Base-by-base conservation (phyloP, 2,329 filamentous ascomycete species). In the Colletotrichum scovillei region DNA sequence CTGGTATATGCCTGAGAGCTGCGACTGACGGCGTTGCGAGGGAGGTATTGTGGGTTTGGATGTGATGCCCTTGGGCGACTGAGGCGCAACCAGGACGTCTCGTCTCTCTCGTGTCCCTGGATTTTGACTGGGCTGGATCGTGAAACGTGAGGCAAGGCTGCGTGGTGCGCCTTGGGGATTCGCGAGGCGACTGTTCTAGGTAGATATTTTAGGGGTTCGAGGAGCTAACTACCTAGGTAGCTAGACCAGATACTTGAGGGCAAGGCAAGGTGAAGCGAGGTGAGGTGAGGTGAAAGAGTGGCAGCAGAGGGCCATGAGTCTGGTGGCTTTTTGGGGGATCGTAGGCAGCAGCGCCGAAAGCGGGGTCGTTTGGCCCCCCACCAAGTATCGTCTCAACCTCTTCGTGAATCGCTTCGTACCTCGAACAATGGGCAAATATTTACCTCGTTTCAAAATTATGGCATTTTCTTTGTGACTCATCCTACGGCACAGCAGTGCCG, bases 261-360 rank as follows among this genome's bases (percentile, higher is more conserved):
- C 16, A 14, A 42, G 38, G 16, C 6, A 42, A 52, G 59, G 16
- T 26, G 12, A 60, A 3, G 7, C 19, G 14, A 42, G 16, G 5
- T 42, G 5, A 19, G 19, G 7, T 42, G 14, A 42, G 14, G 38
- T 24, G 8, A 55, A 49, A 30, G 22, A 11, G 4, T 1, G 26
- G 38, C 19, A 53, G 53, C 9, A 24, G 35, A 22, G 38, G 24
- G 12, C 35, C 2, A 42, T 7, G 38, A 42, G 16, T 8, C 6
- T 42, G 38, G 4, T 42, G 38, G 16, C 16, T 42, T 19, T 42
- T 46, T 9, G 1, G 8, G 24, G 56, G 46, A 59, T 56, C 26
- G 56, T 6, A 73, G 66, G 70, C 66, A 73, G 42, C 70, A 60
- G 66, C 59, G 35, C 42, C 22, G 14, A 58, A 55, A 69, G 66